Conservation (phyloP, 2,329 filamentous ascomycete species). For the Aureobasidium lini region DNA sequence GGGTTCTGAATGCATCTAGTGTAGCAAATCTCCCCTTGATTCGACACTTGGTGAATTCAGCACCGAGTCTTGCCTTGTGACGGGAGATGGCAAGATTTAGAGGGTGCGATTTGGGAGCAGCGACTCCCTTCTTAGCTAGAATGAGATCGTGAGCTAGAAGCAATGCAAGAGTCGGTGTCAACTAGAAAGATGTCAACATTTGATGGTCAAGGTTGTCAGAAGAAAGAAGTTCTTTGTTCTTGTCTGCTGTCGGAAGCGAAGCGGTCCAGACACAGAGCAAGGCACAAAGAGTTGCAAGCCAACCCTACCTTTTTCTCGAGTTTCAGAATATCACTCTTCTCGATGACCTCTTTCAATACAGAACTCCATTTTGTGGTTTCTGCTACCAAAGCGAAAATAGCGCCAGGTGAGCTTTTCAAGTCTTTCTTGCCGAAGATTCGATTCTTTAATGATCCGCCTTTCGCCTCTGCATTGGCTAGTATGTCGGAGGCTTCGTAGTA, state of each 20-base stretch:
- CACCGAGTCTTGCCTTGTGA: constrained; percentile 71
- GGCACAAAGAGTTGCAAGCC: background rate
- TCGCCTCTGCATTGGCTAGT: constrained; percentile 54
- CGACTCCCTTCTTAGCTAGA: constrained; percentile 72
- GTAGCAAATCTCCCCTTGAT: constrained; percentile 63
- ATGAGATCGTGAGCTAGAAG: constrained; percentile 82
- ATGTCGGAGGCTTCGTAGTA: constrained; percentile 86
- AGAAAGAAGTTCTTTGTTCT: background rate
- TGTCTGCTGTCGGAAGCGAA: background rate
- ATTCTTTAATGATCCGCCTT: constrained; percentile 79
- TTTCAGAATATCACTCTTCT: constrained; percentile 66
- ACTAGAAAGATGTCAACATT: constrained; percentile 39
- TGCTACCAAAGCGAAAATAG: constrained; percentile 78
- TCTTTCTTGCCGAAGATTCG: constrained; percentile 68
- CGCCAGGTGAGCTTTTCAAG: constrained; percentile 68
- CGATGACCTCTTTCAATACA: constrained; percentile 82
- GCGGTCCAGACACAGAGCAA: background rate
- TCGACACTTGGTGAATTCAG: constrained; percentile 75
- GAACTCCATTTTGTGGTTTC: constrained; percentile 88
- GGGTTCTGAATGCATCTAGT: constrained; percentile 56
- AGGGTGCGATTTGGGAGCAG: constrained; percentile 71
- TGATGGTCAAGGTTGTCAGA: background rate
- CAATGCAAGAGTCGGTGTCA: constrained; percentile 71
- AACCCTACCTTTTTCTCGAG: constrained; percentile 69
- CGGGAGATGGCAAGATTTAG: constrained; percentile 67